phyloP scores from a whole-genome alignment of 345 rosid genomes.

The Excoecaria agallocha region DNA sequence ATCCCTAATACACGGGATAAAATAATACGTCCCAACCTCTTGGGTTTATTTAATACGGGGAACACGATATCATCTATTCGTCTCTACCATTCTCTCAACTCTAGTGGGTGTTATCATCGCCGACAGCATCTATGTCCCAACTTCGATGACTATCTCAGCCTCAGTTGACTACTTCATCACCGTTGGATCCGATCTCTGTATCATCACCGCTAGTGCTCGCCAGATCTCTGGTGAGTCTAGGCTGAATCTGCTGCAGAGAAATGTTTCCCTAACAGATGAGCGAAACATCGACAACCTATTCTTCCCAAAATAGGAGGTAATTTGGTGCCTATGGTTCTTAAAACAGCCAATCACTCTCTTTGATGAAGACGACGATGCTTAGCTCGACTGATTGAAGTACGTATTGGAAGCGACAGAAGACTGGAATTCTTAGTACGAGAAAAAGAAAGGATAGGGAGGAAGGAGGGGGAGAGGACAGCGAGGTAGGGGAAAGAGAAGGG shows the following conservation, averaged over 20 bases:
- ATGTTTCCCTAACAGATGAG: slow-evolving; percentile 76
- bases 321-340: slow-evolving; percentile 82
- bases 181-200: slow-evolving; percentile 77
- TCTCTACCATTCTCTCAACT: no score
- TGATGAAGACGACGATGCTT: slow-evolving; percentile 81
- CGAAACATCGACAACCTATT: slow-evolving; percentile 71
- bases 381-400: slow-evolving; percentile 78
- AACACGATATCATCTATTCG: no score
- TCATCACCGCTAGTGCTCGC: slow-evolving; percentile 89
- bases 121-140: no score
- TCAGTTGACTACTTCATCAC: slow-evolving; percentile 68
- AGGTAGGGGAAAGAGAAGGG: slow-evolving; percentile 67
- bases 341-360: slow-evolving; percentile 93
- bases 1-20: no score
- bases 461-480: slow-evolving; percentile 67
- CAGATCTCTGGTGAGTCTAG: slow-evolving; percentile 86
- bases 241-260: slow-evolving; percentile 75
- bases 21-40: no score
- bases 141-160: no score
- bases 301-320: slow-evolving; percentile 83
- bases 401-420: slow-evolving; percentile 91
- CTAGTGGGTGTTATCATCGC: no score
- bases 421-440: slow-evolving; percentile 62
- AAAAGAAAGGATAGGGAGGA: slow-evolving; percentile 85
- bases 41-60: no score